Conservation (phyloP, 345 rosid genomes). For the Acer negundo region DNA sequence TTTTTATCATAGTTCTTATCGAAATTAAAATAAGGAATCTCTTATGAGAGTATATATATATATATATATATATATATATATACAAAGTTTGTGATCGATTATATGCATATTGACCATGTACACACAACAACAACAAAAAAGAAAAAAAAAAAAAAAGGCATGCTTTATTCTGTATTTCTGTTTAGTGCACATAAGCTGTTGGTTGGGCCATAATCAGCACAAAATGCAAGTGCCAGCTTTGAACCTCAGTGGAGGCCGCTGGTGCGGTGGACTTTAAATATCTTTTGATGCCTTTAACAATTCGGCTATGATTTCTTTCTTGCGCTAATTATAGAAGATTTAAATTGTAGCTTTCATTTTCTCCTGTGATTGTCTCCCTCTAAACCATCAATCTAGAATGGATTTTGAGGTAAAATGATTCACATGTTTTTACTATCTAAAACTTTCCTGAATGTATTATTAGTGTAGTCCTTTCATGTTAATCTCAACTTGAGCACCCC, state of each 20-base stretch:
- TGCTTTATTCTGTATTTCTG: background rate
- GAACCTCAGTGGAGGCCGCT: constrained; percentile 20
- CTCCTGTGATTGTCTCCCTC: constrained; percentile 19
- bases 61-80: background rate
- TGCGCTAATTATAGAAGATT: background rate
- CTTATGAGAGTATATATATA: too few species aligned
- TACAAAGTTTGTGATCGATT: background rate
- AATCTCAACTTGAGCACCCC: background rate
- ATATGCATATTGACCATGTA: constrained; percentile 4
- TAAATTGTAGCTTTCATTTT: background rate
- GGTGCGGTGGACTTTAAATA: background rate
- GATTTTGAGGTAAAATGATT: background rate
- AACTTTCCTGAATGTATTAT: too few species aligned
- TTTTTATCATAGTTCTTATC: too few species aligned
- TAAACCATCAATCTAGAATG: constrained; percentile 7
- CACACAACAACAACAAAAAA: too few species aligned
- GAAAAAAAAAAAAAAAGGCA: background rate
- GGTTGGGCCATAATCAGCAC: constrained; percentile 7
- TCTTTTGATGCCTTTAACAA: constrained; percentile 18
- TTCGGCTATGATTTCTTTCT: constrained; percentile 9
- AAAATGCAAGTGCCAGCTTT: constrained; percentile 23
- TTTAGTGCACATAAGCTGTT: constrained; percentile 16
- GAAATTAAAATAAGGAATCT: too few species aligned
- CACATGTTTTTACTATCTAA: background rate
- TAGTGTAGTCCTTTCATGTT: background rate